Percentiles rank a stretch among this genome's conserved stretches.
Evolutionary conservation across 139 green algal genomes (phyloP).

Genomic region (Penium margaritaceum): DNA sequence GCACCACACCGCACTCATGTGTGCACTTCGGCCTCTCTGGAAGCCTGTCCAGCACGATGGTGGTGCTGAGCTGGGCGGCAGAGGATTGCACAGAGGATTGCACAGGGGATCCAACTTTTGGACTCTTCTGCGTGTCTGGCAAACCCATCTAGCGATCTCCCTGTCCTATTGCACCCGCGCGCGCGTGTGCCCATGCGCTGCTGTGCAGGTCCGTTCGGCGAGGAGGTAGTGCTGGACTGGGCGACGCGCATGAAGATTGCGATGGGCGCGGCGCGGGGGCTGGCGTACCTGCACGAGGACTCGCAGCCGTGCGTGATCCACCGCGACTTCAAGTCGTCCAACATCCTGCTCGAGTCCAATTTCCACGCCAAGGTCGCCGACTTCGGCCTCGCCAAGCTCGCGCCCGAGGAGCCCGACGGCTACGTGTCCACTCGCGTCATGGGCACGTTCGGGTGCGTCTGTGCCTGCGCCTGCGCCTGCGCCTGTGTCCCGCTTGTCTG

Average conservation of each 20-base stretch:
- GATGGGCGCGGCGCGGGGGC: conserved; percentile 33
- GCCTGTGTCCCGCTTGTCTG: no score
- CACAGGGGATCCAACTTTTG: no score
- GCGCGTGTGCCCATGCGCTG: not conserved
- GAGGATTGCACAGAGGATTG: not conserved
- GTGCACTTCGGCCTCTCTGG: no score
- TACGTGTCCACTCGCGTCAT: conserved; percentile 44
- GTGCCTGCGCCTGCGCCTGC: no score
- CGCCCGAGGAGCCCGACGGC: conserved; percentile 12
- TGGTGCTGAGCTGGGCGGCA: not conserved
- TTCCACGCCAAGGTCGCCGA: conserved; percentile 42
- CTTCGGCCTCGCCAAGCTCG: conserved; percentile 42
- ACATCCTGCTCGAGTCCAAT: conserved; percentile 36
- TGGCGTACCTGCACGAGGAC: conserved; percentile 44
- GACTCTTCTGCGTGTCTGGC: not conserved
- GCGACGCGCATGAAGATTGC: conserved; percentile 39
- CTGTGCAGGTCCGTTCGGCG: conserved; percentile 8
- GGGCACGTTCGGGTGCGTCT: conserved; percentile 43
- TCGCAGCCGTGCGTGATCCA: conserved; percentile 41
- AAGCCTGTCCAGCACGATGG: not conserved
- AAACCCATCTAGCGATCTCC: not conserved
- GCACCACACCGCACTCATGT: no score
- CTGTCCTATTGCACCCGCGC: not conserved
- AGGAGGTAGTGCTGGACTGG: conserved; percentile 25
- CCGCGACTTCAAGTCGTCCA: conserved; percentile 42